Base-by-base conservation (phyloP, 2,329 filamentous ascomycete genomes). In the Nemania serpens region DNA sequence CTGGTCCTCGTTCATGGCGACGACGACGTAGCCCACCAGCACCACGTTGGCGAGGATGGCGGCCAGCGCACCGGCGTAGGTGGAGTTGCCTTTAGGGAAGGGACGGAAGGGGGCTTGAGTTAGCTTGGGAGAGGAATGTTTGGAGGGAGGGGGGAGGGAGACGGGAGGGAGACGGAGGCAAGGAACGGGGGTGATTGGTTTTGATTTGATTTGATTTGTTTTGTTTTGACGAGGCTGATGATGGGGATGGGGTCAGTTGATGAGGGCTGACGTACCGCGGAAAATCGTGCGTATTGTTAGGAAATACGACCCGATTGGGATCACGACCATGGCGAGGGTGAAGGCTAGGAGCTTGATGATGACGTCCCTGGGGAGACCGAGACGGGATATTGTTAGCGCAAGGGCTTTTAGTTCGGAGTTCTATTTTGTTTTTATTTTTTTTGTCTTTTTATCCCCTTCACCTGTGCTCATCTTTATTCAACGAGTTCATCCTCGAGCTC, bases 31-130 rank as follows among this genome's bases (percentile, higher is more conserved):
- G n/a, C 84, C 87, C 59, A 98, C 84, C 52, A 99, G 80, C 3
- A 99, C 92, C 1, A 96, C 84, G 70, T 99, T 99, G 12, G 95
- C 95, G 75, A 96, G 87, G 52, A 98, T 78, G 18, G 95, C 95
- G 1, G 95, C 95, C 36, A 90, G 80, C 0, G 87, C 93, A 13
- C 93, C 95, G 3, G 93, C 92, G 69, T 88, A 94, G 1, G 93
- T 96, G 13, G 92, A 85, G 76, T 97, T 97, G 68, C 93, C 94
- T 96, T 59, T 12, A 33, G n/a, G 18, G 29, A 2, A 5, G 41
- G 3, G 54, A 59, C 18, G 61, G 59, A 11, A 36, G 11, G 18
- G 34, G 10, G 15, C 13, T 11, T 34, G 25, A 29, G 25, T 29
- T 29, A 29, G 25, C 25, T 29, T 29, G 25, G 25, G 25, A 29